A percentile compares a stretch with the other conserved stretches of the same genome.
Conservation (phyloP, 805 yeast genomes). For the Starmerella gropengiesseri region DNA sequence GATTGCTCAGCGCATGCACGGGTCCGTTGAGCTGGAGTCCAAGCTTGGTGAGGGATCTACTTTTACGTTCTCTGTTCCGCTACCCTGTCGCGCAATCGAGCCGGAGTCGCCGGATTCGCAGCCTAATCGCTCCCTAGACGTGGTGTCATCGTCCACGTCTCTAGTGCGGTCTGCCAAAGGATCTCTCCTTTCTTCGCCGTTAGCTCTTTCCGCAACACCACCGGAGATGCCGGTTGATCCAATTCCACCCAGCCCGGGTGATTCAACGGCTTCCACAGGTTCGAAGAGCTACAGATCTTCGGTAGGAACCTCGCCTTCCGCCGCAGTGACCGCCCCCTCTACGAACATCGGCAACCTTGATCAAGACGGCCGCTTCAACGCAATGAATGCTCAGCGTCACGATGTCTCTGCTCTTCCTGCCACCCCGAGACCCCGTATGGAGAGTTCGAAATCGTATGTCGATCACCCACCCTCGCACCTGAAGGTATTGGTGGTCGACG, state of each 20-base stretch:
- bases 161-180: background rate
- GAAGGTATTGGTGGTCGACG: conserved; percentile 80
- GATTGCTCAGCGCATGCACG: conserved; percentile 82
- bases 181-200: background rate
- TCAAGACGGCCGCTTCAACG: background rate
- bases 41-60: conserved; percentile 73
- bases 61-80: conserved; percentile 59
- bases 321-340: too few species aligned
- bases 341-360: background rate
- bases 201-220: background rate
- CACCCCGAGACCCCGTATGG: conserved; percentile 5
- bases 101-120: conserved; percentile 2
- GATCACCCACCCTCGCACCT: conserved; percentile 12
- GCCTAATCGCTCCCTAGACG: conserved; percentile 4
- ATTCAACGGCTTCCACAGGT: background rate
- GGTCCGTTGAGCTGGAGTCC: conserved; percentile 65
- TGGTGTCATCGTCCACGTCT: conserved; percentile 2
- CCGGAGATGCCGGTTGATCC: background rate
- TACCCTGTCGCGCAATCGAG: conserved; percentile 17
- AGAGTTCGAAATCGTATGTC: conserved; percentile 3
- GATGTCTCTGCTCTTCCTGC: conserved; percentile 1
- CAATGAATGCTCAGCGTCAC: background rate
- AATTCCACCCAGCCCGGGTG: background rate
- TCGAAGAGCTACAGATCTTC: background rate
- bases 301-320: too few species aligned